phyloP scores from a whole-genome alignment of 1,284 basidiomycete genomes.

The Wallemia mellicola region DNA sequence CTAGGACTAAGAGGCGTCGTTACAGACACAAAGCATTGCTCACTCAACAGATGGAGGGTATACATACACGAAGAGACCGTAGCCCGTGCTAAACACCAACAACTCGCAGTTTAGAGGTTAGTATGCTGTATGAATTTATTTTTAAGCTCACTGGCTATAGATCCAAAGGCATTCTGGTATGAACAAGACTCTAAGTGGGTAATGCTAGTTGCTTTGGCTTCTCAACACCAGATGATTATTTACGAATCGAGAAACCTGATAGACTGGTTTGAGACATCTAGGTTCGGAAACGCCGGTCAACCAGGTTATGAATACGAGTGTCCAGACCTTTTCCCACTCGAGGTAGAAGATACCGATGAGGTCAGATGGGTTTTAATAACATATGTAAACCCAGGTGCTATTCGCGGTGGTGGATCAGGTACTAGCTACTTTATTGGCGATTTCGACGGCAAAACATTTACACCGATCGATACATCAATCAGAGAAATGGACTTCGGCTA shows the following conservation, averaged over 20 bases:
- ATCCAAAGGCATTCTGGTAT: constrained; percentile 19
- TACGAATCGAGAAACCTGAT: constrained; percentile 17
- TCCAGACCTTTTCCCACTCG: constrained; percentile 14
- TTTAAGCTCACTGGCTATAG: constrained; percentile 3
- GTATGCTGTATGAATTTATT: not conserved
- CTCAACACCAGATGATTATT: constrained; percentile 15
- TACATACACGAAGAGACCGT: constrained; percentile 15
- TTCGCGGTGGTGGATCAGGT: not conserved
- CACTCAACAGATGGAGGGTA: constrained; percentile 18
- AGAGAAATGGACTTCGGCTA: not conserved
- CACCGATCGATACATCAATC: not conserved
- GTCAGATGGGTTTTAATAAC: constrained; percentile 2
- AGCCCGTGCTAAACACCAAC: constrained; percentile 14
- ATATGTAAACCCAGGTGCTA: not conserved
- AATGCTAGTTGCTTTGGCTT: constrained; percentile 16
- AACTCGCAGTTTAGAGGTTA: constrained; percentile 14
- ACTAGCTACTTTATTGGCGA: not conserved
- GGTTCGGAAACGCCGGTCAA: constrained; percentile 12
- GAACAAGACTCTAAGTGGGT: constrained; percentile 14
- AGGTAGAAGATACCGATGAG: constrained; percentile 10
- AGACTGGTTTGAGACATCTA: constrained; percentile 15
- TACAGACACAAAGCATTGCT: constrained; percentile 17
- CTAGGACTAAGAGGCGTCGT: constrained; percentile 13
- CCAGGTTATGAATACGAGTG: constrained; percentile 17
- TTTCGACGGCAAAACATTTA: not conserved